Percentiles rank a stretch among this genome's conserved stretches.
Evolutionary conservation across 208 protist genomes (phyloP).

Genomic region (Leishmania braziliensis): DNA sequence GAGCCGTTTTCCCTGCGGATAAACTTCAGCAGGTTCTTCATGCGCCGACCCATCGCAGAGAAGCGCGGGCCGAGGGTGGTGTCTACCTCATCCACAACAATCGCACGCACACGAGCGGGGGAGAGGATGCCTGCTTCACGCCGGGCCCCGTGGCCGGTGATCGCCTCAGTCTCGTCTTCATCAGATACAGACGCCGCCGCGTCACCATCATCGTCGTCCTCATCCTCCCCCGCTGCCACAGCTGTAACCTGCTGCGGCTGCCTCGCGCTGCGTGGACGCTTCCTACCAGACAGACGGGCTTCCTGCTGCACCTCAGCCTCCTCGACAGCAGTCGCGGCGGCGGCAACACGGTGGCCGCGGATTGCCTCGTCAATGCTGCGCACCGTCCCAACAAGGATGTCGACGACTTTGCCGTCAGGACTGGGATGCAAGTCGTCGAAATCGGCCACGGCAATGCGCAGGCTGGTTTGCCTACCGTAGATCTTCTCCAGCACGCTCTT

Average conservation of each 20-base stretch:
- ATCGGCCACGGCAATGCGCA: slow-evolving; percentile 73
- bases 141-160: background rate
- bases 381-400: slow-evolving; percentile 84
- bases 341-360: slow-evolving; percentile 55
- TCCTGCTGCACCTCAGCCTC: slow-evolving; percentile 37
- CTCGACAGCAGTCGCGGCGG: slow-evolving; percentile 39
- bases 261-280: slow-evolving; percentile 16
- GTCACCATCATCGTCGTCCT: slow-evolving; percentile 22
- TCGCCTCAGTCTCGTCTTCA: slow-evolving; percentile 36
- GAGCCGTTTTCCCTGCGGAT: slow-evolving; percentile 82
- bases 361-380: slow-evolving; percentile 71
- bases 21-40: slow-evolving; percentile 85
- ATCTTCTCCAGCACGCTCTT: slow-evolving; percentile 67
- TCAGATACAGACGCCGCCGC: slow-evolving; percentile 18
- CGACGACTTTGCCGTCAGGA: slow-evolving; percentile 15
- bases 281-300: slow-evolving; percentile 23
- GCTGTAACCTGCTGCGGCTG: background rate
- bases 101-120: slow-evolving; percentile 60
- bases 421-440: slow-evolving; percentile 50
- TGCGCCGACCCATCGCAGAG: slow-evolving; percentile 81
- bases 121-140: slow-evolving; percentile 29
- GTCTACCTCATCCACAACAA: slow-evolving; percentile 92
- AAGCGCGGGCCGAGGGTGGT: slow-evolving; percentile 87
- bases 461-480: slow-evolving; percentile 46
- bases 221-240: slow-evolving; percentile 10